Conservation (phyloP, 768 basidiomycete species). For the Mycena kentingensis region DNA sequence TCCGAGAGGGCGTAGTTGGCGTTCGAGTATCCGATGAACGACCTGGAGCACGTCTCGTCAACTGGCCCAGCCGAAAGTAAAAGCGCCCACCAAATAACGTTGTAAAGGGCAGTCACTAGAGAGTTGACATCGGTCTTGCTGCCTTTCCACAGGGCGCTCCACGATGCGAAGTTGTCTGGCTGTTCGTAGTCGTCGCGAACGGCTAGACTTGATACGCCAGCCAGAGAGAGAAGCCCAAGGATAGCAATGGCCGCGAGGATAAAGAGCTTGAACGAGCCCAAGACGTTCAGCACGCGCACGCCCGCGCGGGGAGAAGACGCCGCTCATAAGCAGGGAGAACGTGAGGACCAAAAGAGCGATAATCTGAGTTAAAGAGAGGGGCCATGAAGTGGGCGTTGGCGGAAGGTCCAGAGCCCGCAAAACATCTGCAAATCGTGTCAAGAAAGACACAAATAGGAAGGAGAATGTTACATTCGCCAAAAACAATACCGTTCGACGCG, state of each 20-base stretch:
- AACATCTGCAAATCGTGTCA: slow-evolving; percentile 27
- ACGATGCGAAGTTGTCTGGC: slow-evolving; percentile 35
- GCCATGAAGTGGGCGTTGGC: slow-evolving; percentile 18
- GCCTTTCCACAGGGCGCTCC: slow-evolving; percentile 39
- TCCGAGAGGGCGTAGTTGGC: slow-evolving; percentile 71
- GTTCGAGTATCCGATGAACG: slow-evolving; percentile 64
- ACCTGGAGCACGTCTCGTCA: slow-evolving; percentile 25
- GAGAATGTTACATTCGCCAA: slow-evolving; percentile 52
- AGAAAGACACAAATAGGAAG: background rate
- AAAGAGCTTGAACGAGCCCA: slow-evolving; percentile 60
- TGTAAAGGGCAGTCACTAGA: slow-evolving; percentile 56
- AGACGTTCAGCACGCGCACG: slow-evolving; percentile 60
- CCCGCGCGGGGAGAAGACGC: slow-evolving; percentile 53
- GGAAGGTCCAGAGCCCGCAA: slow-evolving; percentile 36
- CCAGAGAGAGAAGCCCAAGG: slow-evolving; percentile 46
- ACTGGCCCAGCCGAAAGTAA: background rate
- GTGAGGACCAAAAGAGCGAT: slow-evolving; percentile 40
- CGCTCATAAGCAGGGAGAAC: slow-evolving; percentile 40
- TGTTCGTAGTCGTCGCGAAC: slow-evolving; percentile 35
- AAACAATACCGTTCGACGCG: slow-evolving; percentile 47
- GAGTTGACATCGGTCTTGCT: slow-evolving; percentile 49
- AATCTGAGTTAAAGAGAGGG: slow-evolving; percentile 23
- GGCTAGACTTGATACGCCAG: slow-evolving; percentile 49
- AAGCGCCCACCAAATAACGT: slow-evolving; percentile 38
- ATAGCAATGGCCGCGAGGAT: slow-evolving; percentile 51